These are phyloP conservation scores for Acanthamoeba sp. DNA, from an alignment of 208 protist species.

Conservation along the genomic window DNA sequence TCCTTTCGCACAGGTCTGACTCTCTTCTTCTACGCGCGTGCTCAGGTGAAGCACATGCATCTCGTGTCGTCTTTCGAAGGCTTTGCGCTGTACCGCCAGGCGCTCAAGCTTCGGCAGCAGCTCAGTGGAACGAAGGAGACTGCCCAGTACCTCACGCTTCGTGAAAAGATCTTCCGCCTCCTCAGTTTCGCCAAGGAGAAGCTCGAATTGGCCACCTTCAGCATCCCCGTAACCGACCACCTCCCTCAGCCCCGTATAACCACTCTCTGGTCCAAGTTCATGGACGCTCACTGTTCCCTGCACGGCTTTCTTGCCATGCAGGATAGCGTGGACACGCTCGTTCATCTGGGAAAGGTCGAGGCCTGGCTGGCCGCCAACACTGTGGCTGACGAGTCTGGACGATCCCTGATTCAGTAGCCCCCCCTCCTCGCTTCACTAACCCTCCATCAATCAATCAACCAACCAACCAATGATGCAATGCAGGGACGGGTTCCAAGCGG, in stretches of 20 bases:
- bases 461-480: not conserved
- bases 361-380: conserved; percentile 29
- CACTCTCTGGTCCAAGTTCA: no score
- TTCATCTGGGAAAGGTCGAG: conserved; percentile 51
- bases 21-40: not conserved
- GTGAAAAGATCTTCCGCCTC: conserved; percentile 54
- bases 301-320: not conserved
- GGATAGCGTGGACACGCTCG: conserved; percentile 53
- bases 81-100: conserved; percentile 33
- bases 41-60: conserved; percentile 65
- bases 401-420: not conserved
- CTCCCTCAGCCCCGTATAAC: not conserved
- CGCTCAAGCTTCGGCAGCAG: conserved; percentile 15
- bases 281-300: no score
- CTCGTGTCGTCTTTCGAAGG: conserved; percentile 21
- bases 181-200: conserved; percentile 67
- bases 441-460: no score
- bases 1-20: not conserved
- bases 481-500: conserved; percentile 23
- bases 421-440: not conserved
- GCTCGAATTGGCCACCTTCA: conserved; percentile 47
- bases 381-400: not conserved
- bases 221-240: conserved; percentile 28
- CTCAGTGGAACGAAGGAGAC: not conserved
- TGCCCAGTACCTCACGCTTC: conserved; percentile 1